Evolutionary conservation across 2,329 filamentous ascomycete genomes (phyloP), one percentile per base, ranked within the genome.

Genomic region (Coniochaeta sp.): DNA sequence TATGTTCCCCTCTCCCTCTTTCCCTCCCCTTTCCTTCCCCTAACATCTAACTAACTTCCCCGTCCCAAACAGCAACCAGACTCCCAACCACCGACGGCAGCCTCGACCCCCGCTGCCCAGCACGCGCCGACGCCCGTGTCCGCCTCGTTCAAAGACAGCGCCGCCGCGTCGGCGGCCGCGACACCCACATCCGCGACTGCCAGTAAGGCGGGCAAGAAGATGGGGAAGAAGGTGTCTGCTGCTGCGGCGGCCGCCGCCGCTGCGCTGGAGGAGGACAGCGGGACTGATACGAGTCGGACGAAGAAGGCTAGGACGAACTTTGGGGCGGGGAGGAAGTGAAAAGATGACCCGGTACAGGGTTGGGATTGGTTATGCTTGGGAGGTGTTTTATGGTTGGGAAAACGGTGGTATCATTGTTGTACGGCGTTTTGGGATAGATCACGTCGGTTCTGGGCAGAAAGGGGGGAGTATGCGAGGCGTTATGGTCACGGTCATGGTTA

Each of bases 271-370:
- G 61, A 79, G 24, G 82, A 85, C 53, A 84, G 80, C 65, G 82
- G 85, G 66, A 78, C 74, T 20, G 81, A 85, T 52, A 69, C 71
- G 14, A 66, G 67, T 48, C 75, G 77, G 52, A 64, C 69, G 47
- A 83, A 77, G 61, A 76, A 82, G 65, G 76, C 79, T 51, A 70
- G 80, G 55, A 82, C 79, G 3, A 78, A 78, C 59, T 82, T 83
- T 62, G 79, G 79, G 14, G 75, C 77, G 1, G 70, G 71, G 27
- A 71, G 78, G 51, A 82, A 79, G 61, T 77, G 55, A 61, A 20
- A 46, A 18, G 20, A 14, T 26, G 22, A n/a, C n/a, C n/a, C n/a
- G 16, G 12, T 42, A 6, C 38, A 12, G 27, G 27, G 27, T 7
- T 6, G 27, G 6, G 27, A 7, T 33, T 27, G 8, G 38, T 24